Conservation (phyloP, 495 filamentous ascomycete species). For the Hyaloscypha hepaticicola region DNA sequence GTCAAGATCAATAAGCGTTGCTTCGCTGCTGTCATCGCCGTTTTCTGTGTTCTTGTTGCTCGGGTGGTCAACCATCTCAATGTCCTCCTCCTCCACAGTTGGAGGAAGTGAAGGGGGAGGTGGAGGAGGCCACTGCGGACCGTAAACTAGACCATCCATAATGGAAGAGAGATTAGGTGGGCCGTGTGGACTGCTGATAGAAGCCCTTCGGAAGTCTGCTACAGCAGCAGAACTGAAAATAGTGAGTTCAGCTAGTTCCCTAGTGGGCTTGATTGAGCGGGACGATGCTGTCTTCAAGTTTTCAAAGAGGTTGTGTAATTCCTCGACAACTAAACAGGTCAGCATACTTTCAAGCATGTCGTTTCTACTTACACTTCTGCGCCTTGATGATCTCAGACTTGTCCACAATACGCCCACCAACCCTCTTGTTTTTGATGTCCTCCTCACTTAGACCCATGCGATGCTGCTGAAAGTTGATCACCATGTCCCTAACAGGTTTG, state of each 20-base stretch:
- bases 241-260: slow-evolving; percentile 80
- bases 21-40: slow-evolving; percentile 28
- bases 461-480: slow-evolving; percentile 67
- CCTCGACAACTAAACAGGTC: slow-evolving; percentile 53
- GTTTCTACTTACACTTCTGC: slow-evolving; percentile 61
- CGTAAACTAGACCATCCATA: slow-evolving; percentile 37
- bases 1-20: slow-evolving; percentile 35
- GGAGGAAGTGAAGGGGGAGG: slow-evolving; percentile 4
- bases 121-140: slow-evolving; percentile 30
- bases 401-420: slow-evolving; percentile 56
- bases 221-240: slow-evolving; percentile 63
- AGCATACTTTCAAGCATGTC: not conserved
- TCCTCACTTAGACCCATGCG: slow-evolving; percentile 61
- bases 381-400: slow-evolving; percentile 64
- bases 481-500: slow-evolving; percentile 75
- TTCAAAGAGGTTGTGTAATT: slow-evolving; percentile 71
- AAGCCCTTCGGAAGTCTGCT: slow-evolving; percentile 54
- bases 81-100: slow-evolving; percentile 21
- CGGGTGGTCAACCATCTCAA: slow-evolving; percentile 32
- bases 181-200: slow-evolving; percentile 41
- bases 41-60: slow-evolving; percentile 10
- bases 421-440: slow-evolving; percentile 58
- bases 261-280: slow-evolving; percentile 62
- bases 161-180: slow-evolving; percentile 25
- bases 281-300: slow-evolving; percentile 60